These are phyloP conservation scores for Rhodotorula kratochvilovae DNA, from an alignment of 768 basidiomycete species.

Conservation along the genomic window DNA sequence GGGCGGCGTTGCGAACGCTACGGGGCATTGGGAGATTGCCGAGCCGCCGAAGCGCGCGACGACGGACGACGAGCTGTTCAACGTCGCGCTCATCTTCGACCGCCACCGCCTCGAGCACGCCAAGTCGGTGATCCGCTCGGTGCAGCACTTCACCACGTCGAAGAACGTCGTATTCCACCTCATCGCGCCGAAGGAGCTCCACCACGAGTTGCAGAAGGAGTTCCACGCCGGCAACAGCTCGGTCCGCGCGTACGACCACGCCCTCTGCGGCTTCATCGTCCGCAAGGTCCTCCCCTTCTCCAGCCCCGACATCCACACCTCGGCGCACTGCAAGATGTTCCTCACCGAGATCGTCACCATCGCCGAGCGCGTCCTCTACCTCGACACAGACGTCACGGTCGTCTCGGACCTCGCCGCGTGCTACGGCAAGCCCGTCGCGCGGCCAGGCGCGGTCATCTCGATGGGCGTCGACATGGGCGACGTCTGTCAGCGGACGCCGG, in stretches of 20 bases:
- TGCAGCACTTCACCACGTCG: slow-evolving; percentile 22
- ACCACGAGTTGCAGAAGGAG: slow-evolving; percentile 15
- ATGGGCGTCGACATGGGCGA: slow-evolving; percentile 42
- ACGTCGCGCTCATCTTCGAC: slow-evolving; percentile 40
- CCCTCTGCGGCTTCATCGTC: slow-evolving; percentile 18
- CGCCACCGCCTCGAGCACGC: slow-evolving; percentile 34
- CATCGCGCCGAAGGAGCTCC: slow-evolving; percentile 26
- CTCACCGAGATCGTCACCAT: slow-evolving; percentile 33
- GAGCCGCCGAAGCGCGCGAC: not conserved
- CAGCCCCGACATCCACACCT: slow-evolving; percentile 31
- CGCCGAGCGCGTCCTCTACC: slow-evolving; percentile 35
- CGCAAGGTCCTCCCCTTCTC: slow-evolving; percentile 31
- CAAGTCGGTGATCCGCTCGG: slow-evolving; percentile 35
- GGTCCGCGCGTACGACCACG: slow-evolving; percentile 35
- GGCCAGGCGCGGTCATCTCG: slow-evolving; percentile 21
- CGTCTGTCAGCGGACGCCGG: slow-evolving; percentile 28
- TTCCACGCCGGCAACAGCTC: slow-evolving; percentile 8
- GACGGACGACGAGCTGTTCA: slow-evolving; percentile 21
- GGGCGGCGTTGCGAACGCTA: not conserved
- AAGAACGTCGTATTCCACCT: slow-evolving; percentile 32
- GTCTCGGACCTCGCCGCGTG: slow-evolving; percentile 25
- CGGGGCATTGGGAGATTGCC: not conserved
- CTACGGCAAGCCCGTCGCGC: slow-evolving; percentile 9
- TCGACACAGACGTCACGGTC: slow-evolving; percentile 40
- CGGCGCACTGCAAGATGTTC: slow-evolving; percentile 41